phyloP scores from a whole-genome alignment of 345 rosid genomes.

The Combretum micranthum region DNA sequence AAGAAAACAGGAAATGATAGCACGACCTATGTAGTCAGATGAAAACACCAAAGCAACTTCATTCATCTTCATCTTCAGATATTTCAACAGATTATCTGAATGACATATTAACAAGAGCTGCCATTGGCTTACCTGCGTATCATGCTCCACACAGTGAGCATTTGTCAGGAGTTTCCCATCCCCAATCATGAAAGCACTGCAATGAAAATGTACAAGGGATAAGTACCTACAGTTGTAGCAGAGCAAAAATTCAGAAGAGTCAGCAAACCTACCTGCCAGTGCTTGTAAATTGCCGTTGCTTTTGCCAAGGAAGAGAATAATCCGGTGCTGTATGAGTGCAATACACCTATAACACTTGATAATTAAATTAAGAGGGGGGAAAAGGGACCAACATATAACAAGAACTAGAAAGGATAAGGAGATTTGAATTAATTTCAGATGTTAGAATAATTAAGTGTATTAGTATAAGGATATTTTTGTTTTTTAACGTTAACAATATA shows the following conservation, averaged over 20 bases:
- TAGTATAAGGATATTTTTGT: no score
- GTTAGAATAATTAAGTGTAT: no score
- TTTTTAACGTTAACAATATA: no score
- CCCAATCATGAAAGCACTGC: conserved; percentile 98
- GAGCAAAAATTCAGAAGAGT: neutral
- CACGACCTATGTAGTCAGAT: neutral
- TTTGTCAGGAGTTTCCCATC: conserved; percentile 90
- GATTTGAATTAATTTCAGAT: neutral
- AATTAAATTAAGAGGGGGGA: conserved; percentile 10
- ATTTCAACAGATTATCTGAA: no score
- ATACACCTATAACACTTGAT: conserved; percentile 68
- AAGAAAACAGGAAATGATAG: neutral
- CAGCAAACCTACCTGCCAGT: conserved; percentile 64
- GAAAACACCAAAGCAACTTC: no score
- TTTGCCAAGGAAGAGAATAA: conserved; percentile 99
- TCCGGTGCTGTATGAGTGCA: conserved; percentile 95
- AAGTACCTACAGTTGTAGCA: neutral
- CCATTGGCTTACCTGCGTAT: conserved; percentile 57
- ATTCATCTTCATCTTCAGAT: no score
- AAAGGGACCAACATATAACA: neutral
- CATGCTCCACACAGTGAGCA: conserved; percentile 88
- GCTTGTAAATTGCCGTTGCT: conserved; percentile 82
- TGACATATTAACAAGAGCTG: neutral
- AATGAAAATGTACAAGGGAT: conserved; percentile 7
- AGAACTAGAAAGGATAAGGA: neutral